phyloP scores from a whole-genome alignment of 768 basidiomycete species.

The Lactifluus piperatus region DNA sequence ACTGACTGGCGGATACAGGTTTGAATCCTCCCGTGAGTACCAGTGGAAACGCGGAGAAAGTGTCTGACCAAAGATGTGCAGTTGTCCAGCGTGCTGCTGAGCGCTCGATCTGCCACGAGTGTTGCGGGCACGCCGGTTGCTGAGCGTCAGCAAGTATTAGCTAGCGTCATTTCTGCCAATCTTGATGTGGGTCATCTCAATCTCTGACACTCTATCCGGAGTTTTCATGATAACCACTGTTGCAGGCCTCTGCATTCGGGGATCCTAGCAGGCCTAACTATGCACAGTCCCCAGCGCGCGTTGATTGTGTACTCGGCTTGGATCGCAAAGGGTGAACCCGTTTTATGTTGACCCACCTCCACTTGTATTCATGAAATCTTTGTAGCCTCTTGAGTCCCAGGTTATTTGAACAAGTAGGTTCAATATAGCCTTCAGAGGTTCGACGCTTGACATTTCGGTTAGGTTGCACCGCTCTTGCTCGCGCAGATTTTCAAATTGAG shows the following conservation, averaged over 20 bases:
- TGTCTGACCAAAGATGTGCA: not conserved
- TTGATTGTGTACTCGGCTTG: conserved; percentile 10
- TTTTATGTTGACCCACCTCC: not conserved
- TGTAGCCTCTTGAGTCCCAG: conserved; percentile 9
- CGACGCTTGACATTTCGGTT: not conserved
- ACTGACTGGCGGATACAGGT: conserved; percentile 11
- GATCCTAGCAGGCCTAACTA: not conserved
- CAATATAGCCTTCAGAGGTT: not conserved
- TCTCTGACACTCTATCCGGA: not conserved
- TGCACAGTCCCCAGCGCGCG: not conserved
- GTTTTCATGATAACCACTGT: not conserved
- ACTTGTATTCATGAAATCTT: not conserved
- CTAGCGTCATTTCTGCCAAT: conserved; percentile 20
- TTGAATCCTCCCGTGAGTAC: conserved; percentile 18
- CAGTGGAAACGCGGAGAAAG: not conserved
- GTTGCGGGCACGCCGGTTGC: conserved; percentile 14
- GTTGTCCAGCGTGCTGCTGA: conserved; percentile 13
- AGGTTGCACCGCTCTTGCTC: conserved; percentile 15
- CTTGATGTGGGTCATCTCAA: conserved; percentile 11
- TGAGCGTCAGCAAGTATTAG: conserved; percentile 18
- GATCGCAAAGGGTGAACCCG: conserved; percentile 12
- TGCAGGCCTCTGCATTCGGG: not conserved
- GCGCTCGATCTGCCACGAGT: not conserved
- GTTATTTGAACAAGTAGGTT: conserved; percentile 14
- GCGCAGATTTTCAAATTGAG: conserved; percentile 18